Base-by-base conservation (phyloP, 2,329 filamentous ascomycete species). In the Gremmenia infestans region DNA sequence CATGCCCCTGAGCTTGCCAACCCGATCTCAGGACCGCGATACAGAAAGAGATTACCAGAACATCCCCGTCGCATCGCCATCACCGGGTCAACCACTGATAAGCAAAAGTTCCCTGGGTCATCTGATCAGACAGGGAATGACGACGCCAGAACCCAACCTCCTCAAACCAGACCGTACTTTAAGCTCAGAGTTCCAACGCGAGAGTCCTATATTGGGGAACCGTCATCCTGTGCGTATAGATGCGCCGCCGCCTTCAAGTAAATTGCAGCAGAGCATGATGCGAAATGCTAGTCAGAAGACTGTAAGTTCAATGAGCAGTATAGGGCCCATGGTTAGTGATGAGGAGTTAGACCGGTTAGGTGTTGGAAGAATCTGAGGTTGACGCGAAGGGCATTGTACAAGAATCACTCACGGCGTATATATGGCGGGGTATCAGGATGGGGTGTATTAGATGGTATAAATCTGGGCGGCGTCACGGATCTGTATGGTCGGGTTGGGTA, bases 321-420 rank as follows among this genome's bases (percentile, higher is more conserved):
- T 61, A 50, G 59, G 53, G 19, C 53, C 45, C 12, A 52, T 63
- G 9, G 47, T 65, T 22, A 61, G 59, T 49, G 63, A 67, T 47
- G 59, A 52, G 2, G 63, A 65, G n/a, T 48, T 65, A 35, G 62
- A 65, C 8, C 51, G 57, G n/a, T 43, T 65, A 23, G 62, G 63
- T 5, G 56, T 67, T 7, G 65, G 65, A 9, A n/a, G 39, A 19
- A 17, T 42, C 5, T 42, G 4, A 42, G 9, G 9, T 11, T 32
- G 28, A 9, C 28, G 8, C 7, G 28, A 3, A 9, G 28, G 28
- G 28, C 11, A 32, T 12, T 32, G 28, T 32, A 32, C 9, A 32
- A 32, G 28, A 3, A 11, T 32, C 3, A 32, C 28, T 8, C 9
- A 28, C 28, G 28, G 28, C 28, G 28, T 32, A 32, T 32, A 11